Conservation (phyloP, 352 stramenopile species). For the Pilasporangium apinafurcum region DNA sequence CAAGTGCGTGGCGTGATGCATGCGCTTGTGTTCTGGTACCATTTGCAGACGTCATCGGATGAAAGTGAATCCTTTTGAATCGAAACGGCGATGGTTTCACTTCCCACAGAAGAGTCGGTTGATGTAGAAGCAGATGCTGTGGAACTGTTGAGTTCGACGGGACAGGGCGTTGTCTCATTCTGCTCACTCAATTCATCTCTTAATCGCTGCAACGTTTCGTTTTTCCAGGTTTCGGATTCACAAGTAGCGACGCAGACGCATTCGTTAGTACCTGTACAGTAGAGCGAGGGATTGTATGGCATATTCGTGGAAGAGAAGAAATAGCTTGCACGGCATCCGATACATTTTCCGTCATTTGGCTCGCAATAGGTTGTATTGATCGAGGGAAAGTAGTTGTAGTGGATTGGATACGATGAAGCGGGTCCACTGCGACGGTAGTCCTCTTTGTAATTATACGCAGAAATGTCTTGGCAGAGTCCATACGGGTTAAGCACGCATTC, state of each 20-base stretch:
- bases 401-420: constrained; percentile 25
- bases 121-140: no score
- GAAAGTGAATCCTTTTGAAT: no score
- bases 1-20: constrained; percentile 29
- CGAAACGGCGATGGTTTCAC: not conserved
- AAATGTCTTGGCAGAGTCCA: constrained; percentile 33
- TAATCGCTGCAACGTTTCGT: constrained; percentile 29
- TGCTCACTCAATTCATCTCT: constrained; percentile 7
- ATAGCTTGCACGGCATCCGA: constrained; percentile 18
- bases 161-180: constrained; percentile 15
- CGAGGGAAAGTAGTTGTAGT: constrained; percentile 57
- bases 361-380: constrained; percentile 54
- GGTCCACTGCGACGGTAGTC: constrained; percentile 40
- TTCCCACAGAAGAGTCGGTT: no score
- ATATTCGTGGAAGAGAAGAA: constrained; percentile 25
- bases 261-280: constrained; percentile 24
- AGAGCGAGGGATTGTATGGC: constrained; percentile 52
- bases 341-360: constrained; percentile 23
- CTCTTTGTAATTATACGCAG: constrained; percentile 30
- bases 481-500: constrained; percentile 39
- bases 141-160: constrained; percentile 25
- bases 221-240: constrained; percentile 36
- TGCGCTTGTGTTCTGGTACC: constrained; percentile 39
- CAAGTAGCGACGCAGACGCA: constrained; percentile 56
- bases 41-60: constrained; percentile 37